phyloP scores from a whole-genome alignment of 2,329 filamentous ascomycete species.

The Cladosporium sp. region DNA sequence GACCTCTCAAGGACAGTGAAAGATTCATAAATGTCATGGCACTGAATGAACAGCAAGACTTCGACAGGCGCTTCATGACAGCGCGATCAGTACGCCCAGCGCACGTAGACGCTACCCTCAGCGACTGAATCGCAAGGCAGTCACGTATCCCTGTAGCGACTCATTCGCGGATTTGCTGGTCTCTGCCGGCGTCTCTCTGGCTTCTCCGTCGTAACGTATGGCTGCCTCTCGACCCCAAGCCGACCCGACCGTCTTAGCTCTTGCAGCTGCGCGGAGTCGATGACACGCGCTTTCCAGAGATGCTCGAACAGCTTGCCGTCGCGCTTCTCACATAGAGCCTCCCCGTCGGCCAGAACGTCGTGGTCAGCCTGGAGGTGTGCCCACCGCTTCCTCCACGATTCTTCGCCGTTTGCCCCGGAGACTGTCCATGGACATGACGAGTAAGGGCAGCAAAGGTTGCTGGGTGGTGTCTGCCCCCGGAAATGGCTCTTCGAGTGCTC shows the following conservation, averaged over 20 bases:
- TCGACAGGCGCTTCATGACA: not conserved
- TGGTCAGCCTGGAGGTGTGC: constrained; percentile 20
- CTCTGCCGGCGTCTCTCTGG: not conserved
- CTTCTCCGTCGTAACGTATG: constrained; percentile 10
- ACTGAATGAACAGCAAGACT: not conserved
- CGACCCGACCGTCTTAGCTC: constrained; percentile 23
- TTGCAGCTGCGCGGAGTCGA: constrained; percentile 22
- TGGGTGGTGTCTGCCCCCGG: constrained; percentile 20
- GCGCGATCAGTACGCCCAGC: not conserved
- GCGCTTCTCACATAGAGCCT: constrained; percentile 3
- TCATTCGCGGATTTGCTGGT: not conserved
- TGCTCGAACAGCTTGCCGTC: constrained; percentile 21
- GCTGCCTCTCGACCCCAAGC: constrained; percentile 11
- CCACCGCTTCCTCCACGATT: constrained; percentile 24
- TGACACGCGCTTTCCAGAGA: constrained; percentile 23
- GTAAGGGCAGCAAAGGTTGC: constrained; percentile 24
- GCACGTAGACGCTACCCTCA: not conserved
- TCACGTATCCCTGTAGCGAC: not conserved
- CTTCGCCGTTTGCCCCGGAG: constrained; percentile 13
- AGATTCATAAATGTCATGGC: not conserved
- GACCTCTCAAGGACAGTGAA: not conserved
- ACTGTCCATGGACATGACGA: constrained; percentile 18
- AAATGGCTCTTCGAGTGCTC: constrained; percentile 24
- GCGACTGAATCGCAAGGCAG: not conserved
- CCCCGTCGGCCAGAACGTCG: constrained; percentile 2